Conservation (phyloP, 257 asterid species). For the Anisodus tanguticus region DNA sequence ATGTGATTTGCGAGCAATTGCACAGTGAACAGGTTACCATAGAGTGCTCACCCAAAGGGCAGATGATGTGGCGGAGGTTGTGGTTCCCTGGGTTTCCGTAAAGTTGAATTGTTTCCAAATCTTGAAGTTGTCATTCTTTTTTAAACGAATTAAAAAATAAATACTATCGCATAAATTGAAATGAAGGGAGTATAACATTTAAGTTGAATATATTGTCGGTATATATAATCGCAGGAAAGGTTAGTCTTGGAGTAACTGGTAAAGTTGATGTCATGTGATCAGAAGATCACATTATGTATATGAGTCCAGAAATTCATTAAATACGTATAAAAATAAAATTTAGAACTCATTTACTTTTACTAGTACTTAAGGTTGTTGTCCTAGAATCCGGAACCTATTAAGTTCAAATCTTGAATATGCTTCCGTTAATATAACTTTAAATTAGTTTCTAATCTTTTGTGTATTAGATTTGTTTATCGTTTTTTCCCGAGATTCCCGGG, state of each 20-base stretch:
- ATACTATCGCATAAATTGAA: not conserved
- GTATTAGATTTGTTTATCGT: not conserved
- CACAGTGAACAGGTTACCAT: too few species aligned
- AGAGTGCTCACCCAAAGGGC: too few species aligned
- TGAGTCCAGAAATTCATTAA: not conserved
- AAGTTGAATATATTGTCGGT: not conserved
- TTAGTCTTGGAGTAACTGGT: too few species aligned
- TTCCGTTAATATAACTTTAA: not conserved
- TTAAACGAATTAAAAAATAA: too few species aligned
- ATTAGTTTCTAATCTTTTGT: not conserved
- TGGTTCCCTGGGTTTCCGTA: not conserved
- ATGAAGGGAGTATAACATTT: not conserved
- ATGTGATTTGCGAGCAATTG: too few species aligned
- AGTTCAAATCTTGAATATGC: not conserved
- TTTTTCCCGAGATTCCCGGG: conserved; percentile 12
- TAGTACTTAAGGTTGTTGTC: not conserved
- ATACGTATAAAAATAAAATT: not conserved
- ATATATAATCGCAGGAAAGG: not conserved
- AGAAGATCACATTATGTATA: not conserved
- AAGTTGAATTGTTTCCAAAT: not conserved
- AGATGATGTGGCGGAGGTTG: too few species aligned
- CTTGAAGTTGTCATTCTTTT: not conserved
- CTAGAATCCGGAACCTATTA: not conserved
- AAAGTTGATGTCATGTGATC: too few species aligned
- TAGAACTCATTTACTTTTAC: not conserved